Evolutionary conservation across 352 stramenopile species (phyloP).

Genomic region (Blastocystis sp.): DNA sequence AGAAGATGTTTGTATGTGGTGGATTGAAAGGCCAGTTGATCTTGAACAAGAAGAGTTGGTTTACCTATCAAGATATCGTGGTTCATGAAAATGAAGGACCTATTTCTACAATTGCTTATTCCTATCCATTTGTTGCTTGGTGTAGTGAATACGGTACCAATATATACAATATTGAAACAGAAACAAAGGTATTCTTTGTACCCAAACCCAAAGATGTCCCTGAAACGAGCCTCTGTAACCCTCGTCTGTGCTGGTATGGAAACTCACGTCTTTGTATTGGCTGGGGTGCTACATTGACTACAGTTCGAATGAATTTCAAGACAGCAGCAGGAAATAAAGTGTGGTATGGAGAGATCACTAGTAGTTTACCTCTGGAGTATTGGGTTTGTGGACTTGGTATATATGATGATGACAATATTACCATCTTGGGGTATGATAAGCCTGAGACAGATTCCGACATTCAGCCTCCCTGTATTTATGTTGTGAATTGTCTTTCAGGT

Average conservation of each 20-base stretch:
- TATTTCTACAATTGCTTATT: slow-evolving; percentile 14
- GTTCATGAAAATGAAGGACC: slow-evolving; percentile 52
- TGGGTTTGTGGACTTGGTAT: slow-evolving; percentile 10
- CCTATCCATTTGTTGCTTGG: slow-evolving; percentile 35
- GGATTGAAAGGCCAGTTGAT: slow-evolving; percentile 44
- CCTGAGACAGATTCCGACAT: neutral
- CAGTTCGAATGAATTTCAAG: slow-evolving; percentile 25
- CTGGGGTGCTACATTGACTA: neutral
- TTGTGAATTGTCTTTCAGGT: neutral
- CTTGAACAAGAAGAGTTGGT: slow-evolving; percentile 60
- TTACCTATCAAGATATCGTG: slow-evolving; percentile 51
- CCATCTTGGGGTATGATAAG: neutral
- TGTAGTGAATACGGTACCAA: slow-evolving; percentile 52
- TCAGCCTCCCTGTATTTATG: neutral
- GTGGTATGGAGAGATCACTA: slow-evolving; percentile 20
- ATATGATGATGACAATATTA: neutral
- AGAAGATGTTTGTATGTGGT: slow-evolving; percentile 36
- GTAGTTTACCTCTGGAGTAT: neutral
- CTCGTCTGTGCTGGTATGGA: slow-evolving; percentile 34
- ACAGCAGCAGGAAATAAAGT: neutral
- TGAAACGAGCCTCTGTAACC: neutral
- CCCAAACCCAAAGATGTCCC: slow-evolving; percentile 15
- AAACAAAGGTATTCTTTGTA: slow-evolving; percentile 34
- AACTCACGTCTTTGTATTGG: slow-evolving; percentile 18
- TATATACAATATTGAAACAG: slow-evolving; percentile 34